Evolutionary conservation across 1,284 basidiomycete genomes (phyloP).

Genomic region (Ustilago sp.): DNA sequence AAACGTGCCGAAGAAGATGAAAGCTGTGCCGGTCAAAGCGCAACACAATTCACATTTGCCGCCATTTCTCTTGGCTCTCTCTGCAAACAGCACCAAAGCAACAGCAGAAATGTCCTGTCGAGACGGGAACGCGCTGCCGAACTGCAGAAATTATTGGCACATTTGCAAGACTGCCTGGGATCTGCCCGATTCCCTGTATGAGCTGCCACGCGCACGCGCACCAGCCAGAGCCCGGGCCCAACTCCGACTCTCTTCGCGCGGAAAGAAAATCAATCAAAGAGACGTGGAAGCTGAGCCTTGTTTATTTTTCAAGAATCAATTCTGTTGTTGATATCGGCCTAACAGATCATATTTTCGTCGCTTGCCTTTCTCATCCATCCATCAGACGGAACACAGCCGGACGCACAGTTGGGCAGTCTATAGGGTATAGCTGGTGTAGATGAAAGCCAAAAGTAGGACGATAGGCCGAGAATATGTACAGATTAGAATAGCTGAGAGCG

Average conservation of each 20-base stretch:
- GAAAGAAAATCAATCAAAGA: slow-evolving; percentile 1
- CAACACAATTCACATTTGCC: not conserved
- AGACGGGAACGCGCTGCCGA: not conserved
- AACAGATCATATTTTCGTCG: not conserved
- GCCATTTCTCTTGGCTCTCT: not conserved
- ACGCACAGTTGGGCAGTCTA: not conserved
- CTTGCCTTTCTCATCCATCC: not conserved
- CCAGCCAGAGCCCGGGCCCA: not conserved
- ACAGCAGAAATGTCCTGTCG: not conserved
- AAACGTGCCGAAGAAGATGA: slow-evolving; percentile 7
- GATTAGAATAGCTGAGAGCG: not conserved
- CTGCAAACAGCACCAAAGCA: not conserved
- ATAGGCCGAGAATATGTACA: slow-evolving; percentile 8
- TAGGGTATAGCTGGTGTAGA: slow-evolving; percentile 14
- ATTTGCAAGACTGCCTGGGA: not conserved
- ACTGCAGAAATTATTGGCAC: not conserved
- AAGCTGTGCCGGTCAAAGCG: slow-evolving; percentile 1
- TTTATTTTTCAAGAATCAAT: not conserved
- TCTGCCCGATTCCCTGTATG: too few relatives aligned
- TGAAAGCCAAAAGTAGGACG: not conserved
- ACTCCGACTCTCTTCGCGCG: slow-evolving; percentile 11
- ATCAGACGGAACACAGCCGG: not conserved
- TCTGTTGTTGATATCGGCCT: slow-evolving; percentile 5
- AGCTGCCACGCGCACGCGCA: slow-evolving; percentile 7
- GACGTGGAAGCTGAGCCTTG: slow-evolving; percentile 13